These are phyloP conservation scores for Pinus albicaulis DNA, from an alignment of 75 land plant species.

Conservation along the genomic window DNA sequence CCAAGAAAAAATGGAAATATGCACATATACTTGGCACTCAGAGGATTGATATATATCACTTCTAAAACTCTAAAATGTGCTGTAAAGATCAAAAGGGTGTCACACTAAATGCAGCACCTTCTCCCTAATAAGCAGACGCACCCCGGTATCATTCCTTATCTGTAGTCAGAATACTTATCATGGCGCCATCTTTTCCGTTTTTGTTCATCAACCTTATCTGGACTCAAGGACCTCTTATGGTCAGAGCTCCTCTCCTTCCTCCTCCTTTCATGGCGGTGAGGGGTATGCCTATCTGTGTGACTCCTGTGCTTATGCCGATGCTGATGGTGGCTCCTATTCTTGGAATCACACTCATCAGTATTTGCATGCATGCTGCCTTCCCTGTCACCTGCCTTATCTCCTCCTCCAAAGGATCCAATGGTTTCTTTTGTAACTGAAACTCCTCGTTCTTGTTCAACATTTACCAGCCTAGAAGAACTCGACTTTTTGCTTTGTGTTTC, in stretches of 20 bases:
- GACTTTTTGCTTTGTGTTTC: neutral
- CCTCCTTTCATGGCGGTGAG: neutral
- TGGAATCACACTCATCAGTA: neutral
- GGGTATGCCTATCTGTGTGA: neutral
- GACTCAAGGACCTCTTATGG: too few species aligned
- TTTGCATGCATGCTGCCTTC: neutral
- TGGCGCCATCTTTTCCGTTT: too few species aligned
- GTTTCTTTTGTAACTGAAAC: neutral
- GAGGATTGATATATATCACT: too few species aligned
- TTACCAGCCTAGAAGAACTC: neutral
- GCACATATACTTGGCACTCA: too few species aligned
- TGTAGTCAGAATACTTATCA: too few species aligned
- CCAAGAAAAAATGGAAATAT: too few species aligned
- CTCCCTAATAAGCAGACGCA: too few species aligned
- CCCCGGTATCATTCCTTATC: too few species aligned
- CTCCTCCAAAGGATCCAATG: neutral
- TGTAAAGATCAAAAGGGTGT: too few species aligned
- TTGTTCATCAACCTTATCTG: too few species aligned
- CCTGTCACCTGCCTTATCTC: neutral
- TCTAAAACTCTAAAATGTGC: too few species aligned
- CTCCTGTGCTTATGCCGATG: constrained; percentile 3
- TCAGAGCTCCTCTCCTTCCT: constrained; percentile 1
- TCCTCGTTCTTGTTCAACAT: neutral
- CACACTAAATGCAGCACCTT: too few species aligned
- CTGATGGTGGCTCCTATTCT: neutral